Base-by-base conservation (phyloP, 148 eudicot species). In the Limonium bicolor region DNA sequence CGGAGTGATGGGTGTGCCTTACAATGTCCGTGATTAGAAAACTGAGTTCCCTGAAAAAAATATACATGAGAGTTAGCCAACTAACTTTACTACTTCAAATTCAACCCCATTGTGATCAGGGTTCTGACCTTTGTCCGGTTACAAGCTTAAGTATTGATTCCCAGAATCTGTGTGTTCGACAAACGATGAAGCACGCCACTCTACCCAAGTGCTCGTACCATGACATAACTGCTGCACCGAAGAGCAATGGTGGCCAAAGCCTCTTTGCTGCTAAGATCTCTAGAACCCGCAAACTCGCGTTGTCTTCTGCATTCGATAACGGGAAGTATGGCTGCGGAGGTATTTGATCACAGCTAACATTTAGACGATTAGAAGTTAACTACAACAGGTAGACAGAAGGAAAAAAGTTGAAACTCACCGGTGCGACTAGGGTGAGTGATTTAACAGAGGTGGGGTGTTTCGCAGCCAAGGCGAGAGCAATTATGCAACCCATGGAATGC, bases 271-370 rank as follows among this genome's bases (percentile, higher is more conserved):
- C 96, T 19, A 88, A 65, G 36, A 60, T 61, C 33, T 84, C 67
- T 71, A 87, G 72, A 65, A 82, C 70, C 36, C 79, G 71, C 12
- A 82, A 94, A 2, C 88, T 73, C 15, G 73, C 83, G 42, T 71
- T 64, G 43, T 78, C 96, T 9, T 94, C 90, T 34, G n/a, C n/a
- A n/a, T 79, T 76, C 2, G 96, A 90, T 13, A 72, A 71, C 20
- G 75, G 88, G 31, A 87, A 87, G 59, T 87, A 87, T 15, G 96
- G 96, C 96, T 87, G 78, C 51, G n/a, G n/a, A n/a, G n/a, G n/a
- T n/a, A n/a, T n/a, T n/a, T n/a, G n/a, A n/a, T n/a, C n/a, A n/a
- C n/a, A n/a, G n/a, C n/a, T n/a, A n/a, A n/a, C n/a, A n/a, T n/a
- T n/a, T n/a, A n/a, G n/a, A n/a, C n/a, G n/a, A n/a, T n/a, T n/a